Conservation (phyloP, 2,329 filamentous ascomycete species). For the Ascochyta clinopodiicola region DNA sequence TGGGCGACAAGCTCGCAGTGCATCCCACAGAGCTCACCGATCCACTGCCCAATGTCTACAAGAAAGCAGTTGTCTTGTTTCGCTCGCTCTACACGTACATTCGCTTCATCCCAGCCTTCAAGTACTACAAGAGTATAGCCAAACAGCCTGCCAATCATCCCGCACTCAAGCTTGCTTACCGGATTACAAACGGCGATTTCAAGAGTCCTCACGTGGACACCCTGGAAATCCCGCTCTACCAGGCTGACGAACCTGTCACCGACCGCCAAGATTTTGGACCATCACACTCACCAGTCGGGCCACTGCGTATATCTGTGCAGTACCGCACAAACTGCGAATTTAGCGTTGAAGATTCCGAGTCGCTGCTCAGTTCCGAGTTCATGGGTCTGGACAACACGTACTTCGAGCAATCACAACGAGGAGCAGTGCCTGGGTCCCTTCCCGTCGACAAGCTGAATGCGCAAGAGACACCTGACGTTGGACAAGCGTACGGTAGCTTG, state of each 20-base stretch:
- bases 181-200: slow-evolving; percentile 70
- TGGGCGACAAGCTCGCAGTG: slow-evolving; percentile 66
- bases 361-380: slow-evolving; percentile 88
- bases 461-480: slow-evolving; percentile 63
- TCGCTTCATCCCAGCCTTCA: slow-evolving; percentile 85
- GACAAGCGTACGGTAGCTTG: slow-evolving; percentile 86
- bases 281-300: slow-evolving; percentile 84
- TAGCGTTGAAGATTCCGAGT: slow-evolving; percentile 88
- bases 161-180: slow-evolving; percentile 76
- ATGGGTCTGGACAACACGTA: slow-evolving; percentile 89
- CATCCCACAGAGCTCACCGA: slow-evolving; percentile 64
- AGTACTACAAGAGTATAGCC: slow-evolving; percentile 75
- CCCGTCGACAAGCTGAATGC: slow-evolving; percentile 64
- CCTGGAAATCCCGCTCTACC: slow-evolving; percentile 73
- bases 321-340: slow-evolving; percentile 92
- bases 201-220: slow-evolving; percentile 67
- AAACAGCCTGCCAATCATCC: slow-evolving; percentile 71
- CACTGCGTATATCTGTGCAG: slow-evolving; percentile 79
- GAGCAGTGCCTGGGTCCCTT: slow-evolving; percentile 71
- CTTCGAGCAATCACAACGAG: slow-evolving; percentile 74
- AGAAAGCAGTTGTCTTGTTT: slow-evolving; percentile 95
- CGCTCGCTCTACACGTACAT: slow-evolving; percentile 84
- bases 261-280: slow-evolving; percentile 82
- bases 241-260: slow-evolving; percentile 59
- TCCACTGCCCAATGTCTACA: slow-evolving; percentile 87